Conservation (phyloP, 108 stramenopile species). For the Aureococcus anophagefferens region DNA sequence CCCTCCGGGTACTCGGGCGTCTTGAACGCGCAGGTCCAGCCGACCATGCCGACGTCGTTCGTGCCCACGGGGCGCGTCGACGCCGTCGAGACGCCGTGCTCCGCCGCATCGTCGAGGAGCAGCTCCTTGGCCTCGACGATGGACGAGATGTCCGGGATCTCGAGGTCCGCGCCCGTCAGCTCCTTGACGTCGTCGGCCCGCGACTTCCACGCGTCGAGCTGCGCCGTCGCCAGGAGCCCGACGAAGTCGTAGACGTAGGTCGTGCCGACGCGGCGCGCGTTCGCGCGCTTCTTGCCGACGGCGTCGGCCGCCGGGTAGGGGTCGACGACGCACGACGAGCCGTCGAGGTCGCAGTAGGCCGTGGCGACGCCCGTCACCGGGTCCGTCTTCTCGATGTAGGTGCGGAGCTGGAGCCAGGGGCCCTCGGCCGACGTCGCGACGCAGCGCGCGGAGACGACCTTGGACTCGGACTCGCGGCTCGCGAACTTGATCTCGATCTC, state of each 20-base stretch:
- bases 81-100: constrained; percentile 54
- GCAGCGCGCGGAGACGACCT: constrained; percentile 66
- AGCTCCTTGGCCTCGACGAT: constrained; percentile 67
- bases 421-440: constrained; percentile 87
- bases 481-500: constrained; percentile 94
- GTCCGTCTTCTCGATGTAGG: constrained; percentile 80
- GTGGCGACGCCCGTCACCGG: constrained; percentile 81
- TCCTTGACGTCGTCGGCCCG: constrained; percentile 24
- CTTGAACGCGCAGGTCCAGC: constrained; percentile 79
- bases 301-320: constrained; percentile 75
- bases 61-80: constrained; percentile 74
- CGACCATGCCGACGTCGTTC: constrained; percentile 95
- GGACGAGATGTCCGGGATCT: constrained; percentile 38
- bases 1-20: constrained; percentile 96
- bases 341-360: constrained; percentile 71
- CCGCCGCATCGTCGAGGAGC: constrained; percentile 42
- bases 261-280: constrained; percentile 89
- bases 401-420: constrained; percentile 80
- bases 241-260: constrained; percentile 97
- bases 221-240: constrained; percentile 81
- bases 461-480: constrained; percentile 50
- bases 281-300: constrained; percentile 86
- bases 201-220: constrained; percentile 58
- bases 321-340: constrained; percentile 71
- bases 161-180: not conserved